Evolutionary conservation across 345 rosid species (phyloP).

Genomic region (Lumnitzera littorea): DNA sequence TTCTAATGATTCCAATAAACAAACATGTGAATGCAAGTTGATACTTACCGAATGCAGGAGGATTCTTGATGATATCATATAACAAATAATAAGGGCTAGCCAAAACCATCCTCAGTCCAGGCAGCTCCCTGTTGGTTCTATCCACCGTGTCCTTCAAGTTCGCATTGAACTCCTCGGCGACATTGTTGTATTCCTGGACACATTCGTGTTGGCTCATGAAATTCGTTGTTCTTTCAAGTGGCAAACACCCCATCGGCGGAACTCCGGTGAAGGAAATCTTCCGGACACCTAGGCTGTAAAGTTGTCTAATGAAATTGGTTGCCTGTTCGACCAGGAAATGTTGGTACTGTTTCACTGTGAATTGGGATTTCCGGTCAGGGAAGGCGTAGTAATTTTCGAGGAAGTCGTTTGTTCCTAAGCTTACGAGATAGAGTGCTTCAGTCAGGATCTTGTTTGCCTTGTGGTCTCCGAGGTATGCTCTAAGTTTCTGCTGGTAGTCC

Average conservation of each 20-base stretch:
- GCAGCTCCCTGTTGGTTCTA: conserved; percentile 41
- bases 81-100: conserved; percentile 29
- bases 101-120: conserved; percentile 28
- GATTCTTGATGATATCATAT: conserved; percentile 26
- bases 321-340: conserved; percentile 40
- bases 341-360: conserved; percentile 26
- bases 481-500: conserved; percentile 37
- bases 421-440: conserved; percentile 36
- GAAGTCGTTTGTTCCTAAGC: conserved; percentile 69
- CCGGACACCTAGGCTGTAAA: conserved; percentile 40
- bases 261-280: conserved; percentile 48
- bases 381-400: conserved; percentile 45
- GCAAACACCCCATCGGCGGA: conserved; percentile 77
- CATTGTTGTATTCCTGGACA: conserved; percentile 30
- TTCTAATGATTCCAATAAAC: too few species aligned
- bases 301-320: conserved; percentile 20
- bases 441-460: conserved; percentile 21
- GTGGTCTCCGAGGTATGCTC: conserved; percentile 30
- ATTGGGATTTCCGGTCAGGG: conserved; percentile 27
- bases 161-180: conserved; percentile 40
- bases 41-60: conserved; percentile 35
- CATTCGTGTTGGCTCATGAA: conserved; percentile 23
- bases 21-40: too few species aligned
- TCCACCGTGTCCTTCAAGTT: conserved; percentile 24
- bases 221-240: conserved; percentile 50